A percentile compares a stretch with the other conserved stretches of the same genome.
Conservation (phyloP, 257 asterid species). For the Ligustrum vulgare region DNA sequence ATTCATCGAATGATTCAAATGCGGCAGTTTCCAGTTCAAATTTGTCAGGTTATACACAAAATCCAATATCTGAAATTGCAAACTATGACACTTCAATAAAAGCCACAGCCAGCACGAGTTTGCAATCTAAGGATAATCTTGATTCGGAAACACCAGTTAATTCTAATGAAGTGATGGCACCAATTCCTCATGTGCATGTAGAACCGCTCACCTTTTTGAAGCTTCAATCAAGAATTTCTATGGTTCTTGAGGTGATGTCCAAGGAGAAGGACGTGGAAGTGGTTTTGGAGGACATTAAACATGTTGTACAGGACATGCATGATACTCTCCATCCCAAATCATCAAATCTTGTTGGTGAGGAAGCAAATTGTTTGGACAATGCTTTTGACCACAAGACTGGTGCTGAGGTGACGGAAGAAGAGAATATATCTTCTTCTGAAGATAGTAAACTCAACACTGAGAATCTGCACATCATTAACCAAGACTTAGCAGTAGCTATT, state of each 20-base stretch:
- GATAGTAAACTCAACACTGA: slow-evolving; percentile 32
- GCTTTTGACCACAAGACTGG: slow-evolving; percentile 24
- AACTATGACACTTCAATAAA: slow-evolving; percentile 35
- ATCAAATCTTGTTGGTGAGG: slow-evolving; percentile 32
- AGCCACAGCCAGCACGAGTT: slow-evolving; percentile 24
- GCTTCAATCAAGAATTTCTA: slow-evolving; percentile 61
- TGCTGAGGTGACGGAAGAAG: slow-evolving; percentile 31
- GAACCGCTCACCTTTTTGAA: slow-evolving; percentile 44
- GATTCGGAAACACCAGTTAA: slow-evolving; percentile 24
- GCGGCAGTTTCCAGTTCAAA: slow-evolving; percentile 39
- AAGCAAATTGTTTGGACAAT: slow-evolving; percentile 25
- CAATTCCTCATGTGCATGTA: slow-evolving; percentile 18
- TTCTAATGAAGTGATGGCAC: background rate
- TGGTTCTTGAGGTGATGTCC: slow-evolving; percentile 54
- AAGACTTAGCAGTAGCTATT: slow-evolving; percentile 57
- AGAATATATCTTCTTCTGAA: slow-evolving; percentile 32
- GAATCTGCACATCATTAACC: slow-evolving; percentile 34
- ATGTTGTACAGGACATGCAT: slow-evolving; percentile 57
- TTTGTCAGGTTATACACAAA: slow-evolving; percentile 28
- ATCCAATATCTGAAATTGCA: slow-evolving; percentile 18
- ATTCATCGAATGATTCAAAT: slow-evolving; percentile 41
- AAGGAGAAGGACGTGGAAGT: slow-evolving; percentile 56
- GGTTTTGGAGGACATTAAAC: slow-evolving; percentile 51
- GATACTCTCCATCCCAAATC: slow-evolving; percentile 37
- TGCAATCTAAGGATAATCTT: slow-evolving; percentile 29